Evolutionary conservation across 352 stramenopile genomes (phyloP).

Genomic region (Globisporangium canariense): DNA sequence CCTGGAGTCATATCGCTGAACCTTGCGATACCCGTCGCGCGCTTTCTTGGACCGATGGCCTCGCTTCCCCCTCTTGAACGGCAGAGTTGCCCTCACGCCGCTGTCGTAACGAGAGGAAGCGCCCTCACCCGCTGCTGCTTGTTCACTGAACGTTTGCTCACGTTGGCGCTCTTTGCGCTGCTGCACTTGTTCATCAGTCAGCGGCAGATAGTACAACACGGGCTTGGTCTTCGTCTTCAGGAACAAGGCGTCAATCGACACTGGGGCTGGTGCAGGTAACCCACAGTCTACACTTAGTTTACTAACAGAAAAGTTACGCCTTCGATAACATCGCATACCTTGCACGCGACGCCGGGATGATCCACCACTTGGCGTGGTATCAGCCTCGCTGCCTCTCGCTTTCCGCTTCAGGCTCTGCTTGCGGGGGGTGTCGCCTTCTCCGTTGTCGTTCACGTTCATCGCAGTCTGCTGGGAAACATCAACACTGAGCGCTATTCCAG

Average conservation of each 20-base stretch:
- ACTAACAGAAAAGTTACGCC: no score
- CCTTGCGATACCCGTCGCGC: background rate
- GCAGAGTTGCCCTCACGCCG: background rate
- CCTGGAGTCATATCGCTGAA: background rate
- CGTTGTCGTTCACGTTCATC: conserved; percentile 42
- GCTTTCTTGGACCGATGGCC: background rate
- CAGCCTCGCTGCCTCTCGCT: conserved; percentile 13
- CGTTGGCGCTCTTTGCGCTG: conserved; percentile 27
- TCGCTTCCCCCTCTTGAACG: background rate
- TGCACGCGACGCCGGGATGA: background rate
- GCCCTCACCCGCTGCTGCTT: background rate
- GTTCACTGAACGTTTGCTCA: background rate
- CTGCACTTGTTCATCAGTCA: conserved; percentile 67
- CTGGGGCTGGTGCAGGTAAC: conserved; percentile 15
- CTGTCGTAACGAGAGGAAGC: background rate
- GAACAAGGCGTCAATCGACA: conserved; percentile 74
- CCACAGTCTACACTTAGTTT: no score
- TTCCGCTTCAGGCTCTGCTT: conserved; percentile 22
- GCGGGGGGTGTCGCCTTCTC: conserved; percentile 19
- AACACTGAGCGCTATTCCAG: conserved; percentile 39
- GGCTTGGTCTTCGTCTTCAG: conserved; percentile 74
- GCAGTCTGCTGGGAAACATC: conserved; percentile 38
- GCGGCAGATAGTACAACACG: conserved; percentile 76
- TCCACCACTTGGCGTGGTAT: conserved; percentile 6
- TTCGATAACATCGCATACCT: background rate